A percentile compares a stretch with the other conserved stretches of the same genome.
Evolutionary conservation across 23 red algal genomes (phyloP).

Genomic region (Pyropia haitanensis): DNA sequence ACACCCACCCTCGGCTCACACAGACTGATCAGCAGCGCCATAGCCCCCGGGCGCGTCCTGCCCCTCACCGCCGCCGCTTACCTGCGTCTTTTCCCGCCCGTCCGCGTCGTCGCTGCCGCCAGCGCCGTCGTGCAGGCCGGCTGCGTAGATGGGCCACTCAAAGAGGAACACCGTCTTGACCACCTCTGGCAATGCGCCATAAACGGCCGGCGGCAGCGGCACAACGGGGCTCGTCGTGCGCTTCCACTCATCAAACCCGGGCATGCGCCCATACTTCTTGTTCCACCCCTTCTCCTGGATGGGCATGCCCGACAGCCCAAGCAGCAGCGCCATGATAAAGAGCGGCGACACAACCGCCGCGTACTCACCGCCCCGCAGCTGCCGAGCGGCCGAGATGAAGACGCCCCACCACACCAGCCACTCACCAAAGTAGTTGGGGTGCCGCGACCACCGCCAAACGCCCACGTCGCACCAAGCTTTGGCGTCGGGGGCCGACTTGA

Average conservation of each 20-base stretch:
- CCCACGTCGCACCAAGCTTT: constrained; percentile 65
- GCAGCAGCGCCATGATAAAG: constrained; percentile 82
- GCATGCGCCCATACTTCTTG: constrained; percentile 57
- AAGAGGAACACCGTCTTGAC: constrained; percentile 60
- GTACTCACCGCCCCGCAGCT: constrained; percentile 16
- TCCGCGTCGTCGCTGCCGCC: no score
- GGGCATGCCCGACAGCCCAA: constrained; percentile 83
- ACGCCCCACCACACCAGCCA: constrained; percentile 81
- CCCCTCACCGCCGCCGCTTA: no score
- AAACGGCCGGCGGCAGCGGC: constrained; percentile 66
- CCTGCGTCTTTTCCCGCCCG: no score
- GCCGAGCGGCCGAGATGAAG: constrained; percentile 36
- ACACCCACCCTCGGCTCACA: no score
- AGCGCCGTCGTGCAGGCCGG: no score
- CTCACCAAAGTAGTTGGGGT: constrained; percentile 99
- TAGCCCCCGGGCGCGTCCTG: no score
- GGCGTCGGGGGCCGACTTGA: constrained; percentile 32
- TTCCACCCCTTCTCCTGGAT: constrained; percentile 67
- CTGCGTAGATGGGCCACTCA: constrained; percentile 46
- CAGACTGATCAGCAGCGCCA: no score
- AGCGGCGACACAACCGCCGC: constrained; percentile 70
- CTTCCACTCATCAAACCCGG: constrained; percentile 54
- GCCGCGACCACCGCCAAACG: constrained; percentile 73
- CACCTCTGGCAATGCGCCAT: constrained; percentile 22
- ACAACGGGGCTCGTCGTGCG: constrained; percentile 64